These are phyloP conservation scores for Solanum medicagineum DNA, from an alignment of 257 asterid species.

Conservation along the genomic window DNA sequence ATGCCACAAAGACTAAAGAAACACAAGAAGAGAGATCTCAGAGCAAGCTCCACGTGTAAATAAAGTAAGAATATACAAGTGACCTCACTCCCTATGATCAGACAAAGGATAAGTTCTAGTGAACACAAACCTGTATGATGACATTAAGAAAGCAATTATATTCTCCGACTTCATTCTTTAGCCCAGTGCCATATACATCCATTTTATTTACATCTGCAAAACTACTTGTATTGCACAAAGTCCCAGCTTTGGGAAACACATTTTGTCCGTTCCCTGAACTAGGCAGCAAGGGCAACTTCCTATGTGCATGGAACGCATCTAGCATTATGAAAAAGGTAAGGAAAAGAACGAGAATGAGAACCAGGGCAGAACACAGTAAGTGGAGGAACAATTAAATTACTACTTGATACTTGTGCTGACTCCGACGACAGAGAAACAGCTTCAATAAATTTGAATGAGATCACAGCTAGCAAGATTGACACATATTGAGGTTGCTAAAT, in stretches of 20 bases:
- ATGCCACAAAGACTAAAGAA: constrained; percentile 85
- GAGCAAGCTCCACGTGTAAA: constrained; percentile 3
- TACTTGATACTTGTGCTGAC: background rate
- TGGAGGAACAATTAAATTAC: background rate
- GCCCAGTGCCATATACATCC: constrained; percentile 73
- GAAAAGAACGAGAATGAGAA: background rate
- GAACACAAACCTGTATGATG: constrained; percentile 78
- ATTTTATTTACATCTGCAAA: constrained; percentile 18
- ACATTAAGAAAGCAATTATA: constrained; percentile 96
- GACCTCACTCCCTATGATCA: background rate
- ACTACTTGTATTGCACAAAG: constrained; percentile 16
- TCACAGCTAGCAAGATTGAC: background rate
- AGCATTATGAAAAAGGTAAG: constrained; percentile 12
- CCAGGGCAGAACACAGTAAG: background rate
- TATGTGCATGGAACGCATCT: constrained; percentile 49
- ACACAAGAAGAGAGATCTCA: constrained; percentile 2
- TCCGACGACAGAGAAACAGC: background rate
- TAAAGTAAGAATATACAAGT: constrained; percentile 1
- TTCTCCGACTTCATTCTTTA: constrained; percentile 90
- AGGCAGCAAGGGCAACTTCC: constrained; percentile 27
- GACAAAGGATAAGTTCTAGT: background rate
- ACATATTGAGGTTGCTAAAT: background rate
- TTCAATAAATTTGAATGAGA: background rate
- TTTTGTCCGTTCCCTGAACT: constrained; percentile 22
- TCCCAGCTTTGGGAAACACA: constrained; percentile 23